Evolutionary conservation across 805 yeast species (phyloP).

Genomic region (Candida chilensis): DNA sequence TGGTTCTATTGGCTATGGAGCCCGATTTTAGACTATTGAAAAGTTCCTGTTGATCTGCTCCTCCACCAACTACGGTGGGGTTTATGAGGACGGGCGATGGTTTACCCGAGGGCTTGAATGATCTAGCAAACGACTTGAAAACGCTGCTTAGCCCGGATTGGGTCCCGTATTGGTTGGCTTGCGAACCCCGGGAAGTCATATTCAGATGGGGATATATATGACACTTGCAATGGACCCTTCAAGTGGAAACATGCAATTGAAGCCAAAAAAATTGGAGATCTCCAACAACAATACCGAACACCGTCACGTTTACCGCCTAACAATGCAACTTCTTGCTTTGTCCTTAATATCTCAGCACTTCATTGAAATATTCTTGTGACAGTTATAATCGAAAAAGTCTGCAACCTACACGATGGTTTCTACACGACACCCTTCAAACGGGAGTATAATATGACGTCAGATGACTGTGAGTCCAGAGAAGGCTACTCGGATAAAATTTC

Average conservation of each 20-base stretch:
- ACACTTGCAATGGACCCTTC: too few relatives aligned
- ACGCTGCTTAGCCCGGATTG: constrained; percentile 28
- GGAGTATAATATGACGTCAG: too few relatives aligned
- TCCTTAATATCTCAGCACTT: constrained; percentile 13
- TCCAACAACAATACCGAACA: too few relatives aligned
- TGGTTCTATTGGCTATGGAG: constrained; percentile 25
- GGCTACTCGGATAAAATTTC: too few relatives aligned
- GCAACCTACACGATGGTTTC: constrained; percentile 27
- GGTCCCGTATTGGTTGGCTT: background rate
- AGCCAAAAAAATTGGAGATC: background rate
- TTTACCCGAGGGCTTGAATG: constrained; percentile 13
- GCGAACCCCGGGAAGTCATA: background rate
- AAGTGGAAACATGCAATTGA: too few relatives aligned
- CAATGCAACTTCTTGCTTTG: background rate
- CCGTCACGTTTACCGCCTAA: too few relatives aligned
- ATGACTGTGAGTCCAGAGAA: too few relatives aligned
- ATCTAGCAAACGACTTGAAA: constrained; percentile 25
- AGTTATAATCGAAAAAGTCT: constrained; percentile 31
- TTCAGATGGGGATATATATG: too few relatives aligned
- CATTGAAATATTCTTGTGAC: constrained; percentile 24
- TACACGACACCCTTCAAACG: constrained; percentile 17
- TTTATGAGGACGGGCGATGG: constrained; percentile 18
- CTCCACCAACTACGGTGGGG: constrained; percentile 34
- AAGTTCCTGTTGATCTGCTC: constrained; percentile 25
- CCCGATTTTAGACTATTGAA: constrained; percentile 28